phyloP scores from a whole-genome alignment of 169 alveolate genomes.

The Cryptosporidium xiaoi region DNA sequence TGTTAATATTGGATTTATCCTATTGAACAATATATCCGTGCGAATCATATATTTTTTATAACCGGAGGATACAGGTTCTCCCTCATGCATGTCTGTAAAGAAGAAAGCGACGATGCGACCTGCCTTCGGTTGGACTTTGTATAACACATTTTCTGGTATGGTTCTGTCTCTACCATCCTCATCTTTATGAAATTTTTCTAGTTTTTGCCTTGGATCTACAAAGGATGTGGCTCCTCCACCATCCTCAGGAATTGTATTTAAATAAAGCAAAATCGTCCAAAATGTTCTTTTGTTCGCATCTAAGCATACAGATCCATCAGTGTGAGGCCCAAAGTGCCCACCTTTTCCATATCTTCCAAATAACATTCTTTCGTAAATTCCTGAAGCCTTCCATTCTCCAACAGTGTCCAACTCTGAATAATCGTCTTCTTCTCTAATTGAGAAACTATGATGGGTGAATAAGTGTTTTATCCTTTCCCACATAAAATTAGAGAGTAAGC shows the following conservation, averaged over 20 bases:
- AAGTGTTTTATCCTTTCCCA: constrained; percentile 54
- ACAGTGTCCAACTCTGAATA: constrained; percentile 46
- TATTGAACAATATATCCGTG: constrained; percentile 77
- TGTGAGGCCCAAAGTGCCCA: constrained; percentile 82
- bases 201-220: constrained; percentile 21
- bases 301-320: constrained; percentile 79
- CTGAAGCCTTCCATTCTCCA: constrained; percentile 54
- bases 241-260: constrained; percentile 72
- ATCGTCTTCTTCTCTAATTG: constrained; percentile 30
- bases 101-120: constrained; percentile 47
- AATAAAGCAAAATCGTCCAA: constrained; percentile 77
- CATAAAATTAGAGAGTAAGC: constrained; percentile 14
- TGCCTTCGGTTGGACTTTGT: constrained; percentile 56
- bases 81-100: constrained; percentile 79
- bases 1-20: constrained; percentile 62
- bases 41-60: constrained; percentile 77
- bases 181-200: constrained; percentile 20
- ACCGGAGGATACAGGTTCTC: constrained; percentile 75
- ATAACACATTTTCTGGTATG: constrained; percentile 22
- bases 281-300: constrained; percentile 80
- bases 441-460: constrained; percentile 11
- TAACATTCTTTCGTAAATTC: constrained; percentile 53
- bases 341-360: constrained; percentile 79
- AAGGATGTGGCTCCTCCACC: constrained; percentile 65
- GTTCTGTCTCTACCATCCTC: constrained; percentile 54